These are phyloP conservation scores for Cucurbita pepo DNA, from an alignment of 306 rosid species.

Conservation along the genomic window DNA sequence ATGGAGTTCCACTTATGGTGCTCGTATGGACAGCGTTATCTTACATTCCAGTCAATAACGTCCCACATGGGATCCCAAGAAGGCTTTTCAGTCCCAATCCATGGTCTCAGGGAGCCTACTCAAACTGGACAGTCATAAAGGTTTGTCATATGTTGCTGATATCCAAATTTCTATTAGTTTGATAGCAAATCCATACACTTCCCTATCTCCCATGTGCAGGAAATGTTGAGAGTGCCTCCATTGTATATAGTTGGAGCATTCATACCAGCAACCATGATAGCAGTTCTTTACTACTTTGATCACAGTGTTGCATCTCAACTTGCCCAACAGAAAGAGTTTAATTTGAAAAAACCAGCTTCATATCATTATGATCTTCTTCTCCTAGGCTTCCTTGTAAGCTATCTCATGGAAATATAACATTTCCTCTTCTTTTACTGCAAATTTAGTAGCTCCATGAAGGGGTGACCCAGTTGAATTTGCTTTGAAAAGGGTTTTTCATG, in stretches of 20 bases:
- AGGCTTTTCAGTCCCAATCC: constrained; percentile 95
- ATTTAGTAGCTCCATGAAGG: neutral
- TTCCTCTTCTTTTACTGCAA: neutral
- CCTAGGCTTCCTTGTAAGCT: constrained; percentile 64
- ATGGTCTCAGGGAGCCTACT: constrained; percentile 89
- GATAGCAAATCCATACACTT: constrained; percentile 2
- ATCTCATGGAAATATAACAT: neutral
- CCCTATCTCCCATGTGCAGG: constrained; percentile 34
- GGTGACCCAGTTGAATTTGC: neutral
- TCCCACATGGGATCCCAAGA: constrained; percentile 83
- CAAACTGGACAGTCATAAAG: constrained; percentile 89
- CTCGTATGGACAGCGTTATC: constrained; percentile 79
- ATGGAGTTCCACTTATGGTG: constrained; percentile 92
- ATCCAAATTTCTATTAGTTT: neutral
- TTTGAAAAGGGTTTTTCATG: neutral
- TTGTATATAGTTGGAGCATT: constrained; percentile 82
- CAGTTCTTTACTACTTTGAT: constrained; percentile 91
- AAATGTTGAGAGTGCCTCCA: constrained; percentile 74
- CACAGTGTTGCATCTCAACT: constrained; percentile 97
- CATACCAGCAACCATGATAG: constrained; percentile 94
- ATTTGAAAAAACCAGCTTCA: constrained; percentile 83
- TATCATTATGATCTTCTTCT: constrained; percentile 91
- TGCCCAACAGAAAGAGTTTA: constrained; percentile 87
- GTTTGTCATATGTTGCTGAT: constrained; percentile 19
- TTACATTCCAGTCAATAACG: constrained; percentile 67